Conservation (phyloP, 2,329 filamentous ascomycete species). For the Penicillium sp. region DNA sequence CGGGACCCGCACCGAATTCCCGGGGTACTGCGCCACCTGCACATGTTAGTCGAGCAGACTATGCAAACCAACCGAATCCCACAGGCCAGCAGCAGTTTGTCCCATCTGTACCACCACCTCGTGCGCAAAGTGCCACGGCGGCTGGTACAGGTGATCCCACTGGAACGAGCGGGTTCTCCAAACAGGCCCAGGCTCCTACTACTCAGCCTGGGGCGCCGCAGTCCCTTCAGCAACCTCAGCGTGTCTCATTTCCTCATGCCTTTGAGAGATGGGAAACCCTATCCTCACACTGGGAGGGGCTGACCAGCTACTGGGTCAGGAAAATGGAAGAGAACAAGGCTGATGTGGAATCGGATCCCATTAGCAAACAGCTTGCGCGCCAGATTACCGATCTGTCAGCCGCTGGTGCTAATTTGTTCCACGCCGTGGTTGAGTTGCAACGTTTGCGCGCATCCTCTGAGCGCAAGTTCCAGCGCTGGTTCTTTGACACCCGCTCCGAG, state of each 20-base stretch:
- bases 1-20: slow-evolving; percentile 12
- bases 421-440: slow-evolving; percentile 95
- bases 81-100: slow-evolving; percentile 21
- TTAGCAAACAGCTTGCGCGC: slow-evolving; percentile 84
- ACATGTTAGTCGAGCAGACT: slow-evolving; percentile 10
- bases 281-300: slow-evolving; percentile 95
- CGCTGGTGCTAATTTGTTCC: slow-evolving; percentile 93
- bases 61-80: slow-evolving; percentile 15
- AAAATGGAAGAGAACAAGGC: slow-evolving; percentile 87
- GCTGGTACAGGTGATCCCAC: slow-evolving; percentile 18
- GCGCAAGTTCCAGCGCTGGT: slow-evolving; percentile 97
- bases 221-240: slow-evolving; percentile 36
- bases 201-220: slow-evolving; percentile 30
- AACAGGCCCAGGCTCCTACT: slow-evolving; percentile 28
- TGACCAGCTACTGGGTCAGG: slow-evolving; percentile 96
- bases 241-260: slow-evolving; percentile 86
- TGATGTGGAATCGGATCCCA: slow-evolving; percentile 76
- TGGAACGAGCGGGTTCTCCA: slow-evolving; percentile 20
- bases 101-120: slow-evolving; percentile 28
- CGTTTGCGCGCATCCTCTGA: slow-evolving; percentile 91
- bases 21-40: slow-evolving; percentile 11
- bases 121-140: slow-evolving; percentile 19
- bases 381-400: slow-evolving; percentile 98
- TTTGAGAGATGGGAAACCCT: slow-evolving; percentile 97
- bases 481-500: slow-evolving; percentile 89